Percentiles rank a stretch among this genome's conserved stretches.
Conservation (phyloP, 2,329 filamentous ascomycete genomes). For the Myriosclerotinia scirpicola region DNA sequence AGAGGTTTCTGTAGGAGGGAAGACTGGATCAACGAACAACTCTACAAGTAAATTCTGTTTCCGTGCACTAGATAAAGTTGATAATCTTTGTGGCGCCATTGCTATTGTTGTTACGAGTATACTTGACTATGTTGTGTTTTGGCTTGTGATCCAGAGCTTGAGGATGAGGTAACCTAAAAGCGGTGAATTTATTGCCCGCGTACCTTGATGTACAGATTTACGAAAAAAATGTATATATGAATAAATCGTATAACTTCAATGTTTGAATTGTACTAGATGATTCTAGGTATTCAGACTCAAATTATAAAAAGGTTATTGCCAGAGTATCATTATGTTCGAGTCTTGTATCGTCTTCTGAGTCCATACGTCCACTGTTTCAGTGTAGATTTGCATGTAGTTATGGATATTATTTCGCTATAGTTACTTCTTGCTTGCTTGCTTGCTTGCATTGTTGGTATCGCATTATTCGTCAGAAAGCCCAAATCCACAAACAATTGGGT, state of each 20-base stretch:
- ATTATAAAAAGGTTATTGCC: too few relatives aligned
- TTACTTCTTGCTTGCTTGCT: not conserved
- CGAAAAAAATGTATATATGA: too few relatives aligned
- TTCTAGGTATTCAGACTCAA: too few relatives aligned
- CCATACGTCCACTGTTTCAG: not conserved
- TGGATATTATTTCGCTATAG: slow-evolving; percentile 22
- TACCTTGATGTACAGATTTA: too few relatives aligned
- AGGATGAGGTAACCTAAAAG: slow-evolving; percentile 19
- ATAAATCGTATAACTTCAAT: too few relatives aligned
- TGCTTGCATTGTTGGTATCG: slow-evolving; percentile 9
- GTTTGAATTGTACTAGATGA: too few relatives aligned
- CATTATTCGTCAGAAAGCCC: slow-evolving; percentile 12
- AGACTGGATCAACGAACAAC: slow-evolving; percentile 33
- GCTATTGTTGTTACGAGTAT: slow-evolving; percentile 4
- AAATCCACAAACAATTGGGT: not conserved
- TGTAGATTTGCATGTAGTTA: not conserved
- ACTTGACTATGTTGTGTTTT: slow-evolving; percentile 19
- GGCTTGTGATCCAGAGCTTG: slow-evolving; percentile 14
- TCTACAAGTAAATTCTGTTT: slow-evolving; percentile 41
- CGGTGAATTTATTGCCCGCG: slow-evolving; percentile 25
- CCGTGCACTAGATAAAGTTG: slow-evolving; percentile 37
- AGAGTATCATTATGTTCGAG: too few relatives aligned
- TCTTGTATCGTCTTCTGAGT: too few relatives aligned
- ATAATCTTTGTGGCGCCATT: slow-evolving; percentile 35
- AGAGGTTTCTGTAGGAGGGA: not conserved